A percentile compares a stretch with the other conserved stretches of the same genome.
These are phyloP conservation scores for Crotalaria pallida DNA, from an alignment of 306 rosid species.

Conservation along the genomic window DNA sequence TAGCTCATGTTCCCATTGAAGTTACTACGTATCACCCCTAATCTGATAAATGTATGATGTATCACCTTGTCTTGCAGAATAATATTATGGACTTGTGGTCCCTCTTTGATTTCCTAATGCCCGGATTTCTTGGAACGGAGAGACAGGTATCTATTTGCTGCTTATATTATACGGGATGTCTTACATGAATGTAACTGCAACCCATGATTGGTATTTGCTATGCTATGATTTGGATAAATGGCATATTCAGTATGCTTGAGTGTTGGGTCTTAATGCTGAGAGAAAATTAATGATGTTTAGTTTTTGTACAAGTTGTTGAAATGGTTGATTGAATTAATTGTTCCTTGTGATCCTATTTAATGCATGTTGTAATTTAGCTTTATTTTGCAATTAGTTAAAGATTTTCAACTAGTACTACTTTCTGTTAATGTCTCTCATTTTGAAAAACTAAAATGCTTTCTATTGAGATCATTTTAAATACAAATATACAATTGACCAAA, in stretches of 20 bases:
- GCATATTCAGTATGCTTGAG: not conserved
- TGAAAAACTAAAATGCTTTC: not conserved
- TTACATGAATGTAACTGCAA: not conserved
- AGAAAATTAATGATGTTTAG: not conserved
- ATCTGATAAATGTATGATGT: conserved; percentile 20
- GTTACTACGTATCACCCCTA: not conserved
- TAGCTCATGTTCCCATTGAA: conserved; percentile 2
- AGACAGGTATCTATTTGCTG: conserved; percentile 62
- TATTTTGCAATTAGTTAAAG: not conserved
- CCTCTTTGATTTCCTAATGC: conserved; percentile 96
- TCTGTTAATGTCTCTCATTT: not conserved
- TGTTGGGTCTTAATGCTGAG: conserved; percentile 2
- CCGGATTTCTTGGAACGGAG: conserved; percentile 98
- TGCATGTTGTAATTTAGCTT: not conserved
- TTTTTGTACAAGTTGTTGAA: not conserved
- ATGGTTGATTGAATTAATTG: not conserved
- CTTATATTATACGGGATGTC: not conserved
- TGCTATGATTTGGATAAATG: conserved; percentile 3
- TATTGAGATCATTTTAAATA: not conserved
- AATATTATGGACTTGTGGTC: conserved; percentile 99
- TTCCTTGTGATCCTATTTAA: not conserved
- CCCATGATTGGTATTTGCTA: not conserved
- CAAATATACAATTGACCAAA: not conserved
- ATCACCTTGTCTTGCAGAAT: conserved; percentile 58
- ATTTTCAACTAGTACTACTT: not conserved